phyloP scores from a whole-genome alignment of 2,329 filamentous ascomycete species.

The Colletotrichum cereale region DNA sequence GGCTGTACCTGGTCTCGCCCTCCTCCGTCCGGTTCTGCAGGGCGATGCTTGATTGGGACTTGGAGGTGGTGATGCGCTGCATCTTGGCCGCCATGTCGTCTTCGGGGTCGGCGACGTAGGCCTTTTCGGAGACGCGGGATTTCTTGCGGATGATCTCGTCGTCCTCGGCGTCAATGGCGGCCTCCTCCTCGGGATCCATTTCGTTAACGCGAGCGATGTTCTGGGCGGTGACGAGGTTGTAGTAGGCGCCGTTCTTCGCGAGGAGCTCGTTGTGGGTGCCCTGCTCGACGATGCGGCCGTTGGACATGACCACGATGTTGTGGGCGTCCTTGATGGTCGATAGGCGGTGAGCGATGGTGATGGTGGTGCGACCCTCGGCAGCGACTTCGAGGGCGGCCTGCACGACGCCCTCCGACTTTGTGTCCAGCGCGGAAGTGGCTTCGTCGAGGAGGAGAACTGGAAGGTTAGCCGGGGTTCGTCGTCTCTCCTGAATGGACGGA shows the following conservation, averaged over 20 bases:
- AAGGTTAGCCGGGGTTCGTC: slow-evolving; percentile 39
- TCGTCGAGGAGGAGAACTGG: slow-evolving; percentile 89
- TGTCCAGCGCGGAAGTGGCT: slow-evolving; percentile 93
- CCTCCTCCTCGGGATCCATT: slow-evolving; percentile 63
- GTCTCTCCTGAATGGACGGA: slow-evolving; percentile 14
- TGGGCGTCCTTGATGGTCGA: slow-evolving; percentile 95
- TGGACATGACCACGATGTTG: slow-evolving; percentile 94
- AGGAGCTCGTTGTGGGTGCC: slow-evolving; percentile 88
- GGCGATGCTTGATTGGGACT: slow-evolving; percentile 78
- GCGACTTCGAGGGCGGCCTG: slow-evolving; percentile 92
- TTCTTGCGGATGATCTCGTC: slow-evolving; percentile 63
- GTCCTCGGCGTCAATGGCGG: slow-evolving; percentile 61
- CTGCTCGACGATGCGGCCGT: slow-evolving; percentile 90
- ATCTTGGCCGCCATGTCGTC: slow-evolving; percentile 72
- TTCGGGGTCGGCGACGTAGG: slow-evolving; percentile 67
- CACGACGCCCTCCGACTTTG: slow-evolving; percentile 93
- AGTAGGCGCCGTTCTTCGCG: slow-evolving; percentile 79
- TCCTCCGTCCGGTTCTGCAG: slow-evolving; percentile 69
- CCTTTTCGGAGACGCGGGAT: slow-evolving; percentile 55
- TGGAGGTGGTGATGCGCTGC: slow-evolving; percentile 65
- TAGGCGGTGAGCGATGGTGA: slow-evolving; percentile 94
- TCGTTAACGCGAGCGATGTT: slow-evolving; percentile 77
- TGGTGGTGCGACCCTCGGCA: slow-evolving; percentile 88
- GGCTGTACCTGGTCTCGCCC: slow-evolving; percentile 69
- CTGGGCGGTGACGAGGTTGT: slow-evolving; percentile 88